Evolutionary conservation across 1,139 yeast genomes (phyloP).

Genomic region (Pichia sp.): DNA sequence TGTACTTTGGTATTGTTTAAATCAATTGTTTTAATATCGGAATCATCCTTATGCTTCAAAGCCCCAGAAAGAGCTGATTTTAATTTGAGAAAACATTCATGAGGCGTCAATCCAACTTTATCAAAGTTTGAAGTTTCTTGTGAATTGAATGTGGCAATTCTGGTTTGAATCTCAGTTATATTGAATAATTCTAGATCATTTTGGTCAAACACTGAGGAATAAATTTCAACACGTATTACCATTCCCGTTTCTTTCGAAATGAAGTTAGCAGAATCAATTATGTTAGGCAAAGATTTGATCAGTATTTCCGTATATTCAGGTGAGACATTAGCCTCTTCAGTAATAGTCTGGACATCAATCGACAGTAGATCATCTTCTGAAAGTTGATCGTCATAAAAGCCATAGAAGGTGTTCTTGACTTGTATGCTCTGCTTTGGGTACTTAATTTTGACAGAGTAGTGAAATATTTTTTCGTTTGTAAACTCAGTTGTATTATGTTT

Average conservation of each 20-base stretch:
- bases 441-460: constrained; percentile 24
- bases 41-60: constrained; percentile 35
- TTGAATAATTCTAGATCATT: constrained; percentile 34
- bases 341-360: constrained; percentile 6
- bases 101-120: constrained; percentile 34
- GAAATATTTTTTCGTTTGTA: constrained; percentile 19
- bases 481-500: constrained; percentile 10
- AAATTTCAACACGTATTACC: constrained; percentile 37
- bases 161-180: constrained; percentile 31
- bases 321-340: constrained; percentile 10
- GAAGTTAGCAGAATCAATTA: constrained; percentile 38
- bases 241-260: constrained; percentile 36
- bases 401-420: constrained; percentile 25
- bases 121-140: constrained; percentile 44
- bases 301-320: constrained; percentile 1
- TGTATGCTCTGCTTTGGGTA: constrained; percentile 10
- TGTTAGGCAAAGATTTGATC: constrained; percentile 24
- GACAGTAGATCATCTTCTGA: constrained; percentile 30
- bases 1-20: constrained; percentile 41
- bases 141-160: constrained; percentile 31
- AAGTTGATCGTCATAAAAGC: constrained; percentile 29
- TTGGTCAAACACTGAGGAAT: constrained; percentile 32
- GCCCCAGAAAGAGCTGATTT: constrained; percentile 61
- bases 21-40: constrained; percentile 47
- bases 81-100: constrained; percentile 47